Evolutionary conservation across 2,329 filamentous ascomycete species (phyloP).

Genomic region (Colletotrichum destructivum): DNA sequence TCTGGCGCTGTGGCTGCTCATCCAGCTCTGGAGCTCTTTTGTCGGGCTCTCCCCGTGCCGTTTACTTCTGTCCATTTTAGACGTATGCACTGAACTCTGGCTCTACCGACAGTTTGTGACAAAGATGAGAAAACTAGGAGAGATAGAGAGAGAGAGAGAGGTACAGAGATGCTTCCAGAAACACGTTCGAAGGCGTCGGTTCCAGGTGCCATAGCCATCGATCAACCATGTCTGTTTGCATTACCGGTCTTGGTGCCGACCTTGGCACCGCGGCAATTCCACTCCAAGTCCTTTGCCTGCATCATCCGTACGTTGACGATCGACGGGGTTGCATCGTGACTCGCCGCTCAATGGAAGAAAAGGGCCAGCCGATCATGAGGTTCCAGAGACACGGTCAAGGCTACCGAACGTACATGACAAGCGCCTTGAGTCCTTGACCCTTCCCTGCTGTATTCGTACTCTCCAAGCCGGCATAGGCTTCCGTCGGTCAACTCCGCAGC

Average conservation of each 20-base stretch:
- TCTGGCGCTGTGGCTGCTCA: neutral
- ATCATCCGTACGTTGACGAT: constrained; percentile 3
- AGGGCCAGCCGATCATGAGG: neutral
- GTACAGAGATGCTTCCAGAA: neutral
- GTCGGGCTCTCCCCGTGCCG: neutral
- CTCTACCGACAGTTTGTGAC: too few relatives aligned
- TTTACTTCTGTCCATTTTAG: neutral
- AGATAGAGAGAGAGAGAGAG: too few relatives aligned
- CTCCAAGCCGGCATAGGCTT: neutral
- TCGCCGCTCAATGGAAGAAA: neutral
- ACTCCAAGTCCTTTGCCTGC: neutral
- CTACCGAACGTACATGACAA: neutral
- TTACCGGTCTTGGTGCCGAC: constrained; percentile 2
- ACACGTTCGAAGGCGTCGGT: neutral
- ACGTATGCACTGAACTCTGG: neutral
- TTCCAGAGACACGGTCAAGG: neutral
- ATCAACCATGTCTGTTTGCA: neutral
- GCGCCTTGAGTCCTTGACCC: neutral
- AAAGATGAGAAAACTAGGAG: too few relatives aligned
- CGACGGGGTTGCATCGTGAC: neutral
- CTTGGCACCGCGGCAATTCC: constrained; percentile 3
- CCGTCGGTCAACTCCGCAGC: neutral
- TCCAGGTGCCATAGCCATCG: neutral
- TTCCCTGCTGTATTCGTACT: neutral
- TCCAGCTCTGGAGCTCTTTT: neutral